Base-by-base conservation (phyloP, 176 grass and related monocot genomes). In the Carex myosuroides region DNA sequence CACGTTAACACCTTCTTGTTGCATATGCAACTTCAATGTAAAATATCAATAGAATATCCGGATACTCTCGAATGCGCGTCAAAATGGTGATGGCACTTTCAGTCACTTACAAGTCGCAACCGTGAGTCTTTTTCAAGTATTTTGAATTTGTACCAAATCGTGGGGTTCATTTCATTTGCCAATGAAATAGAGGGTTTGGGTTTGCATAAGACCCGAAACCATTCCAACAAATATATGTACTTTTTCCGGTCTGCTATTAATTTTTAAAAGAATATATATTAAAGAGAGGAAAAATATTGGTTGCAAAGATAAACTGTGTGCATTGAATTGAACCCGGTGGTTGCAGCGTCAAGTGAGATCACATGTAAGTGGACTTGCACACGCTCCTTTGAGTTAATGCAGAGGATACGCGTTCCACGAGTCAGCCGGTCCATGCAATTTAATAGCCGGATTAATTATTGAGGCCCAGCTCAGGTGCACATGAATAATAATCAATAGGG, bases 401-500 rank as follows among this genome's bases (percentile, higher is more conserved):
- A 26, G 26, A 26, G 26, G 26, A 26, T 26, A 26, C 26, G 26
- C 26, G 26, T 26, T 26, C 26, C 60, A 82, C 42, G 59, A 82
- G 79, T 82, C 60, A 66, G 42, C 39, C 9, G 5, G 13, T 61
- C 9, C 54, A 62, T 13, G 78, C 37, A 66, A 66, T 82, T 82
- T 48, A 82, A 46, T 82, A 14, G 0, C 21, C 21, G 18, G 30
- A 44, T 50, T 82, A 52, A 82, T 79, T 29, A n/a, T 60, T 63
- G 2, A 39, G 21, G 29, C 54, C 24, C 10, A 61, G 30, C 55
- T 63, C 30, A 81, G 14, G 79, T 62, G 33, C 79, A 81, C 79
- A 81, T 81, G 79, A 81, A 37, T 17, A 62, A 81, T 81, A 42
- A 59, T 63, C 21, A 81, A 81, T 81, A 60, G 17, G 18, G 57